Conservation (phyloP, 1,139 yeast genomes). For the Suhomyces chickasaworum region DNA sequence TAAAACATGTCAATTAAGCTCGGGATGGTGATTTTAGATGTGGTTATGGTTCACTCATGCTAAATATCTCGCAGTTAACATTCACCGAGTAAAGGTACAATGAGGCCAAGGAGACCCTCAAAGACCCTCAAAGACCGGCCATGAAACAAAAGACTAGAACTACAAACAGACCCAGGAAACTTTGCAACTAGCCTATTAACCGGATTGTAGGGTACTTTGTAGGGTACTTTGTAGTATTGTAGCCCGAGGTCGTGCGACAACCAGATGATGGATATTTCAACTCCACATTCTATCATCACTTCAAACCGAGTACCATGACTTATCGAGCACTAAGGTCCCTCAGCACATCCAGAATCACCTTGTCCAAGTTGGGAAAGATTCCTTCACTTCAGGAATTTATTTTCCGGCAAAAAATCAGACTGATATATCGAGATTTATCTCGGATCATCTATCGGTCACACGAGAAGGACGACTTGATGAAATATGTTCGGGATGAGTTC, state of each 20-base stretch:
- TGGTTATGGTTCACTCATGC: too few relatives aligned
- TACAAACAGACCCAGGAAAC: too few relatives aligned
- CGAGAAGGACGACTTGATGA: slow-evolving; percentile 39
- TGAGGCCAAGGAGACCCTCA: too few relatives aligned
- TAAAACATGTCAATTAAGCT: too few relatives aligned
- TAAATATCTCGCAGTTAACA: too few relatives aligned
- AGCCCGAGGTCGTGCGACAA: background rate
- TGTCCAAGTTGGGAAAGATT: slow-evolving; percentile 2
- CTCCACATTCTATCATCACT: background rate
- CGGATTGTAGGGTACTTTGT: too few relatives aligned
- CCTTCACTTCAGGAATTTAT: slow-evolving; percentile 44
- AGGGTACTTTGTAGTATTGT: too few relatives aligned
- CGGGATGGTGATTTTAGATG: too few relatives aligned
- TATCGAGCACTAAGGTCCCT: background rate
- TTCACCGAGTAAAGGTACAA: too few relatives aligned
- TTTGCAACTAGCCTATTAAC: too few relatives aligned
- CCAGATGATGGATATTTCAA: background rate
- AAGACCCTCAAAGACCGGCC: too few relatives aligned
- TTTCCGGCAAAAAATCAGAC: slow-evolving; percentile 37
- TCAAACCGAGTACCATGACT: background rate
- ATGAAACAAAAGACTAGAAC: too few relatives aligned
- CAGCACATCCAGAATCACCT: slow-evolving; percentile 27
- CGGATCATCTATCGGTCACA: slow-evolving; percentile 40
- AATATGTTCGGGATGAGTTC: slow-evolving; percentile 40
- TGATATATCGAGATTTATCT: slow-evolving; percentile 37